Percentiles rank a stretch among this genome's conserved stretches.
phyloP scores from a whole-genome alignment of 148 eudicot genomes.

The Chenopodium suecicum region DNA sequence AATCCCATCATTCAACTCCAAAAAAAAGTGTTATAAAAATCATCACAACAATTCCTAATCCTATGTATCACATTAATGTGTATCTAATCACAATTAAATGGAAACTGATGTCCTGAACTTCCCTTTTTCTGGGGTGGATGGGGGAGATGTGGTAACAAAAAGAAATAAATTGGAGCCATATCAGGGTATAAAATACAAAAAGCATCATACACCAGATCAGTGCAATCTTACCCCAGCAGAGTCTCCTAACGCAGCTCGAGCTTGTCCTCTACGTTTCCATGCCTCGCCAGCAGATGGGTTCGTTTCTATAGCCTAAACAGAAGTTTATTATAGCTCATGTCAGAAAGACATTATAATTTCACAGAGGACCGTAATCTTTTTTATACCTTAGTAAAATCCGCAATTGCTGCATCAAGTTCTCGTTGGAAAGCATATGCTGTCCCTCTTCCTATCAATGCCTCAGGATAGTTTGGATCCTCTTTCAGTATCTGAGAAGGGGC shows the following conservation, averaged over 20 bases:
- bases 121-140: neutral
- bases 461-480: conserved; percentile 91
- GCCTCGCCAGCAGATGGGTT: conserved; percentile 96
- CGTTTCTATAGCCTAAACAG: conserved; percentile 66
- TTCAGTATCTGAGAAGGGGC: conserved; percentile 58
- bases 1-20: neutral
- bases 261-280: conserved; percentile 99
- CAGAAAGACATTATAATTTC: neutral
- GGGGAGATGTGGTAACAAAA: too few species aligned
- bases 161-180: too few species aligned
- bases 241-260: conserved; percentile 95
- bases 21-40: neutral
- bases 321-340: conserved; percentile 13
- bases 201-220: neutral
- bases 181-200: neutral
- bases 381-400: conserved; percentile 87
- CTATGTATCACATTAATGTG: neutral
- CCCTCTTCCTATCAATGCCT: conserved; percentile 97
- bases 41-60: neutral
- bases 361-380: conserved; percentile 9
- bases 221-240: conserved; percentile 59
- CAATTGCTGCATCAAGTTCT: conserved; percentile 91
- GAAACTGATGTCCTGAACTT: neutral
- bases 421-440: conserved; percentile 97
- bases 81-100: neutral